Conservation (phyloP, 495 filamentous ascomycete species). For the Tuber microsphaerosporum region DNA sequence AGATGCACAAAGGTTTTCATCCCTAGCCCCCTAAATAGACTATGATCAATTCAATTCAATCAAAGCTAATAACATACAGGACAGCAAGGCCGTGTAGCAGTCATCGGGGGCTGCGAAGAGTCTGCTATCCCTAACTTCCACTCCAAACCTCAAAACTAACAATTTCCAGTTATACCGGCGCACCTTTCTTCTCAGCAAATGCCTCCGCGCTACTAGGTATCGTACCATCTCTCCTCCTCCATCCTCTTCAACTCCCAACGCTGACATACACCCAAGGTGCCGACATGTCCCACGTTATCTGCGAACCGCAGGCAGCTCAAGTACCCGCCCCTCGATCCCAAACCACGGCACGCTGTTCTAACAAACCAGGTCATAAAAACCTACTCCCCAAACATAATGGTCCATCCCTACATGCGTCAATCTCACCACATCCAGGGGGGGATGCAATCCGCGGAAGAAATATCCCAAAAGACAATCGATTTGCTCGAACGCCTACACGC, state of each 20-base stretch:
- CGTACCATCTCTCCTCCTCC: slow-evolving; percentile 45
- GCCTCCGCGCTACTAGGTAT: slow-evolving; percentile 68
- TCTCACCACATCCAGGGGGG: slow-evolving; percentile 46
- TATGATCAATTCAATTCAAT: slow-evolving; percentile 22
- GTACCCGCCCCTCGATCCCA: slow-evolving; percentile 30
- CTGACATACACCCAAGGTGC: slow-evolving; percentile 50
- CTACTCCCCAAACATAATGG: slow-evolving; percentile 98
- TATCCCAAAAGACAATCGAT: slow-evolving; percentile 64
- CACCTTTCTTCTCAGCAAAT: slow-evolving; percentile 96
- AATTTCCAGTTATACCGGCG: slow-evolving; percentile 69
- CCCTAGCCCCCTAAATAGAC: background rate
- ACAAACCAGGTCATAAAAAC: slow-evolving; percentile 69
- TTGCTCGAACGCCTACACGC: slow-evolving; percentile 83
- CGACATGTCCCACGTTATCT: slow-evolving; percentile 94
- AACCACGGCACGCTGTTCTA: slow-evolving; percentile 23
- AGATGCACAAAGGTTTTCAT: slow-evolving; percentile 82
- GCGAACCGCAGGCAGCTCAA: slow-evolving; percentile 74
- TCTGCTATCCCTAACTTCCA: slow-evolving; percentile 39
- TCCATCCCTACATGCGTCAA: slow-evolving; percentile 90
- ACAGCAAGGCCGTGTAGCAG: slow-evolving; percentile 83
- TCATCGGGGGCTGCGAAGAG: slow-evolving; percentile 91
- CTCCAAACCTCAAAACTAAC: slow-evolving; percentile 1
- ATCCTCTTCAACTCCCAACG: slow-evolving; percentile 15
- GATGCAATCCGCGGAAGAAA: slow-evolving; percentile 47
- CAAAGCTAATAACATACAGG: slow-evolving; percentile 48